Conservation (phyloP, 2,329 filamentous ascomycete species). For the Cladosporium sp. region DNA sequence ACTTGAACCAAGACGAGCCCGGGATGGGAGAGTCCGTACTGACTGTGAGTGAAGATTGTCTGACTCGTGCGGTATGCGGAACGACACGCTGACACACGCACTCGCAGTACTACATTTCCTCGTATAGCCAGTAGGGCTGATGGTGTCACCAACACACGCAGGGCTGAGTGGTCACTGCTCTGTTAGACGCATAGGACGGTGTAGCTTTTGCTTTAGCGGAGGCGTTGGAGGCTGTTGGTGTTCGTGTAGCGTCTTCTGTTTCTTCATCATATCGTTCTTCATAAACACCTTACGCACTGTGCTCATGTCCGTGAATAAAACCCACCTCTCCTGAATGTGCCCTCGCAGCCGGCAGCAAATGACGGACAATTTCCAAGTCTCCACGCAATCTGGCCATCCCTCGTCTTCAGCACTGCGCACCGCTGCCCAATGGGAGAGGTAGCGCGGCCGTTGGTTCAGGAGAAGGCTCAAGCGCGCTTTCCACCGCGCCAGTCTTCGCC, state of each 20-base stretch:
- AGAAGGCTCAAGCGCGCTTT: slow-evolving; percentile 15
- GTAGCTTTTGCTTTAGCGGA: slow-evolving; percentile 21
- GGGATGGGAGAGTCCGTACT: slow-evolving; percentile 71
- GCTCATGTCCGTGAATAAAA: neutral
- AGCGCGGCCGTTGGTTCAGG: slow-evolving; percentile 15
- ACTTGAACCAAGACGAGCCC: slow-evolving; percentile 71
- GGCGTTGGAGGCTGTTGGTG: slow-evolving; percentile 17
- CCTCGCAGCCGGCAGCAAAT: neutral
- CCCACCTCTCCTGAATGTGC: slow-evolving; percentile 5
- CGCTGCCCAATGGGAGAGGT: neutral
- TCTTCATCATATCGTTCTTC: slow-evolving; percentile 6
- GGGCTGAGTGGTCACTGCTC: slow-evolving; percentile 14
- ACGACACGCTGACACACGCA: slow-evolving; percentile 29
- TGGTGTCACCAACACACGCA: neutral
- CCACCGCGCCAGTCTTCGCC: neutral
- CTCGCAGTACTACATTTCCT: slow-evolving; percentile 59
- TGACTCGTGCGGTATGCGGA: neutral
- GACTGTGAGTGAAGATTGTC: slow-evolving; percentile 58
- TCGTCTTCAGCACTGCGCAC: slow-evolving; percentile 1
- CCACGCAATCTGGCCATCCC: slow-evolving; percentile 4
- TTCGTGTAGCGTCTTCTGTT: neutral
- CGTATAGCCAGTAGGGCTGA: slow-evolving; percentile 49
- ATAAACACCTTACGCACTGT: neutral
- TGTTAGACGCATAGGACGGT: neutral
- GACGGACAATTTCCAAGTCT: slow-evolving; percentile 4